Evolutionary conservation across 2,329 filamentous ascomycete species (phyloP).

Genomic region (Alternaria viburni): DNA sequence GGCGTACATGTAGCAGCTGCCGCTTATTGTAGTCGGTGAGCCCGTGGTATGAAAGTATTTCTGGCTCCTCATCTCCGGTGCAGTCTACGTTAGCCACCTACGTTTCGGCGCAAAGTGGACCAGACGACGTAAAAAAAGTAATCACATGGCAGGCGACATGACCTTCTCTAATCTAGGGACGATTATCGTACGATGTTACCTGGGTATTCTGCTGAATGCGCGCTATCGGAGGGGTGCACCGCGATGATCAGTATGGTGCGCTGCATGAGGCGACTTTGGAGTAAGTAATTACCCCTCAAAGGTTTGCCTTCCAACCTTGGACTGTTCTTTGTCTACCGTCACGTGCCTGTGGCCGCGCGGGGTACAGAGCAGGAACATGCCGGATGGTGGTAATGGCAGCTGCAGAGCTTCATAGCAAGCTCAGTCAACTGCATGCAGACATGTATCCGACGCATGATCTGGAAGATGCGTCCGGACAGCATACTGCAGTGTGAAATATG

Average conservation of each 20-base stretch:
- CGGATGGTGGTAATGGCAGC: background rate
- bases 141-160: background rate
- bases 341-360: background rate
- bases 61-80: conserved; percentile 2
- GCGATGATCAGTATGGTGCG: background rate
- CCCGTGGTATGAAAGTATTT: conserved; percentile 10
- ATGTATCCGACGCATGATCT: background rate
- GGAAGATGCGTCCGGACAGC: background rate
- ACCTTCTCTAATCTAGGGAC: background rate
- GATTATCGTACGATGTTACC: background rate
- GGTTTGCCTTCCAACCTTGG: background rate
- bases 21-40: conserved; percentile 12
- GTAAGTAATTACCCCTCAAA: background rate
- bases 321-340: background rate
- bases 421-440: background rate
- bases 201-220: background rate
- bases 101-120: background rate
- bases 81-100: background rate
- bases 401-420: background rate
- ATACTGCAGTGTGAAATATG: background rate
- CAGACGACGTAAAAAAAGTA: background rate
- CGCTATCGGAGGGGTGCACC: background rate
- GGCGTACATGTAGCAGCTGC: conserved; percentile 20
- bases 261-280: background rate
- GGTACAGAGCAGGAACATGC: background rate